Base-by-base conservation (phyloP, 2,329 filamentous ascomycete genomes). In the Fusarium dlaminii region DNA sequence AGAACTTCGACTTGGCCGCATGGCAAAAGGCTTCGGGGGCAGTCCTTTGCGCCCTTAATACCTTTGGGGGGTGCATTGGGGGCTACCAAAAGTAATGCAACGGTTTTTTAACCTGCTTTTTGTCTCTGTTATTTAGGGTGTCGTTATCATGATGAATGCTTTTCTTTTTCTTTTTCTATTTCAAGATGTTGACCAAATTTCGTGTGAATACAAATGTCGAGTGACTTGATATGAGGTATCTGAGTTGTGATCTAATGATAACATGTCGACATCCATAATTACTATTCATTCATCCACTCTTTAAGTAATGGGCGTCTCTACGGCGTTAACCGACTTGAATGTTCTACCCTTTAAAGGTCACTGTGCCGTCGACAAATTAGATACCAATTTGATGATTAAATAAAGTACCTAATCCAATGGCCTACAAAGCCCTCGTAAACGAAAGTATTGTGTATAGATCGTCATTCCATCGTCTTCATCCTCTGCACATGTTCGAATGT, bases 1-100 rank as follows among this genome's bases (percentile, higher is more conserved):
- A 70, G 73, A 74, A 78, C 75, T 45, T 66, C 48, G 67, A 58
- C 67, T 65, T 80, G 77, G 80, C 79, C 81, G 78, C 79, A 79
- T 79, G 80, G 81, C 77, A 79, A 72, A 81, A 82, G 80, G 79
- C 79, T 82, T 79, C 46, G 46, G 67, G 80, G 80, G 80, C 80
- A 80, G 79, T 79, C 80, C 79, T 80, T 80, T 81, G 79, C 81
- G 80, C 80, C 81, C 81, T 83, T 70, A 80, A 79, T 81, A 74
- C 71, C 76, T 74, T 66, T 66, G 52, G 66, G 66, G 76, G 81
- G 82, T 82, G 82, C 74, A 78, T 79, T 73, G 80, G 71, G 82
- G 66, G 79, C 79, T 81, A 81, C 81, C 79, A 83, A 84, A 84
- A 84, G 82, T 84, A 84, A 84, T 83, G 82, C 82, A 81, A 82